phyloP scores from a whole-genome alignment of 805 yeast genomes.

The Metschnikowia baotianmanensis region DNA sequence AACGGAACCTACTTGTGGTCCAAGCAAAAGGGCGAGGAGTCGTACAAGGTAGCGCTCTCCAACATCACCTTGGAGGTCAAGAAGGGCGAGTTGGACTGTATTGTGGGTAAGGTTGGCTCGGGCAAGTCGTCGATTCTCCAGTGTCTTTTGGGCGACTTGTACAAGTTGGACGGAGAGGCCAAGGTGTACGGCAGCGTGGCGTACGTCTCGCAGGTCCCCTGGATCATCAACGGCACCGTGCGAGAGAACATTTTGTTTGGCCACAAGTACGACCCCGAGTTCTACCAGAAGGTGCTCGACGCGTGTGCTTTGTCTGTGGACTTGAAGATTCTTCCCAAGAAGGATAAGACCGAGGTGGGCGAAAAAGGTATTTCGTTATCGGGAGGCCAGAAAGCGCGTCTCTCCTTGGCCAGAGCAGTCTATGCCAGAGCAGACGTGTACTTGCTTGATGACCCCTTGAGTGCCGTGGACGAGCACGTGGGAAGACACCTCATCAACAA shows the following conservation, averaged over 20 bases:
- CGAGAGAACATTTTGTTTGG: constrained; percentile 91
- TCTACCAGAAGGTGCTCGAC: constrained; percentile 73
- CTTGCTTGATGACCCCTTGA: constrained; percentile 84
- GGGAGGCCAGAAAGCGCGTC: constrained; percentile 97
- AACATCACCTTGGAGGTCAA: constrained; percentile 60
- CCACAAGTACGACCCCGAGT: constrained; percentile 72
- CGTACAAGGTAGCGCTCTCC: constrained; percentile 61
- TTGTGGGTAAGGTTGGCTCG: constrained; percentile 86
- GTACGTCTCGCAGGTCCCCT: constrained; percentile 92
- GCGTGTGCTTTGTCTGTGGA: constrained; percentile 89
- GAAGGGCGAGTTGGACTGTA: constrained; percentile 77
- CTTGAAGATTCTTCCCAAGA: constrained; percentile 75
- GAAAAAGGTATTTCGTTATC: constrained; percentile 95
- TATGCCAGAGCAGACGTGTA: constrained; percentile 91
- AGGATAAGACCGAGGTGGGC: constrained; percentile 90
- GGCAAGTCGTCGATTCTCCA: constrained; percentile 88
- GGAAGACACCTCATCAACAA: constrained; percentile 78
- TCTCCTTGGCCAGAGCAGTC: constrained; percentile 92
- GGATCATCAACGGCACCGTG: constrained; percentile 95
- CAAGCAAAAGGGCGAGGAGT: constrained; percentile 53
- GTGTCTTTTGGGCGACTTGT: constrained; percentile 79
- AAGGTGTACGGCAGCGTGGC: constrained; percentile 78
- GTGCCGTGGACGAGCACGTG: constrained; percentile 98
- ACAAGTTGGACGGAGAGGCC: constrained; percentile 71
- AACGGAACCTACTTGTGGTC: constrained; percentile 79